A percentile compares a stretch with the other conserved stretches of the same genome.
Conservation (phyloP, 2,329 filamentous ascomycete species). For the Trichoderma koningiopsis region DNA sequence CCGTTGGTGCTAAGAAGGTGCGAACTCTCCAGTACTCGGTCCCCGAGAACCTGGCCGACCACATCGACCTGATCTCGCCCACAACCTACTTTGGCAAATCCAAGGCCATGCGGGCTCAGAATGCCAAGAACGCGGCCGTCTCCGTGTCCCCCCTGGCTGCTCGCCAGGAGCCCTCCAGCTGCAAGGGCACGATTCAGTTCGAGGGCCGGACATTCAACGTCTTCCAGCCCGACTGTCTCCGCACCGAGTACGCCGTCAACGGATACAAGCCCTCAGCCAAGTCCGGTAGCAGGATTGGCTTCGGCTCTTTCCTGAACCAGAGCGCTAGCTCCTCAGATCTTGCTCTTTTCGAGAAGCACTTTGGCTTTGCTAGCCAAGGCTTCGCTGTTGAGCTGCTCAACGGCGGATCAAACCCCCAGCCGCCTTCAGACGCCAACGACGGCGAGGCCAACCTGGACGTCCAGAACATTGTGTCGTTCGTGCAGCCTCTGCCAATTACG, state of each 20-base stretch:
- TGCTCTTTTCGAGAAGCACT: slow-evolving; percentile 19
- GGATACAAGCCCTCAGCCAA: slow-evolving; percentile 25
- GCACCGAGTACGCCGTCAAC: slow-evolving; percentile 26
- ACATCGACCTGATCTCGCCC: slow-evolving; percentile 28
- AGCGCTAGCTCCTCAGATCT: slow-evolving; percentile 24
- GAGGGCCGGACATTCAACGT: slow-evolving; percentile 5
- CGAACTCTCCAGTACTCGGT: slow-evolving; percentile 30
- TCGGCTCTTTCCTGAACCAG: slow-evolving; percentile 26
- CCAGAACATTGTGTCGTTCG: slow-evolving; percentile 25
- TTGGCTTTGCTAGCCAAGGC: slow-evolving; percentile 9
- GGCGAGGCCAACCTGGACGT: slow-evolving; percentile 29
- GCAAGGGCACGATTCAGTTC: slow-evolving; percentile 7
- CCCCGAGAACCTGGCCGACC: slow-evolving; percentile 25
- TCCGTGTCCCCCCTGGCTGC: neutral
- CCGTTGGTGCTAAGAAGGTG: neutral
- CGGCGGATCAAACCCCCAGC: slow-evolving; percentile 6
- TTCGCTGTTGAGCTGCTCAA: slow-evolving; percentile 27
- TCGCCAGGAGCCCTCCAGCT: slow-evolving; percentile 9
- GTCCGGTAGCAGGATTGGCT: slow-evolving; percentile 24
- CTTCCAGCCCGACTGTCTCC: slow-evolving; percentile 26
- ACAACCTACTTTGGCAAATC: slow-evolving; percentile 27
- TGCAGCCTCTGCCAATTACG: slow-evolving; percentile 26
- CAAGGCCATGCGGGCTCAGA: slow-evolving; percentile 8
- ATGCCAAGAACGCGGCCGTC: neutral
- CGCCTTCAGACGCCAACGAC: slow-evolving; percentile 1